Conservation (phyloP, 345 rosid species). For the sweet orange (Citrus sinensis) region DVS_A1.0 CM039169.1:27698501-27699000, state of each 20-base stretch:
- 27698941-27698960: background rate
- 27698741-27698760: conserved; percentile 47
- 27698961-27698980: background rate
- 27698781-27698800: conserved; percentile 38
- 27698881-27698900: background rate
- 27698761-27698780: conserved; percentile 20
- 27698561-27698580: conserved; percentile 66
- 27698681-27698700: conserved; percentile 69
- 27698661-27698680: conserved; percentile 48
- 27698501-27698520: conserved; percentile 85
- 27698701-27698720: conserved; percentile 51
- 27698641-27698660: conserved; percentile 48
- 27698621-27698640: conserved; percentile 45
- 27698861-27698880: background rate
- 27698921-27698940: background rate
- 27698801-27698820: conserved; percentile 29
- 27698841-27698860: background rate
- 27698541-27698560: conserved; percentile 72
- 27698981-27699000: background rate
- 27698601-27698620: conserved; percentile 38
- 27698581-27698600: conserved; percentile 36
- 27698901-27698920: background rate
- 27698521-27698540: conserved; percentile 95
- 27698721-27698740: conserved; percentile 29
- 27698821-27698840: background rate